Evolutionary conservation across 1,284 basidiomycete genomes (phyloP), one percentile per base, ranked within the genome.

Genomic region (Apiotrichum brassicae): DNA sequence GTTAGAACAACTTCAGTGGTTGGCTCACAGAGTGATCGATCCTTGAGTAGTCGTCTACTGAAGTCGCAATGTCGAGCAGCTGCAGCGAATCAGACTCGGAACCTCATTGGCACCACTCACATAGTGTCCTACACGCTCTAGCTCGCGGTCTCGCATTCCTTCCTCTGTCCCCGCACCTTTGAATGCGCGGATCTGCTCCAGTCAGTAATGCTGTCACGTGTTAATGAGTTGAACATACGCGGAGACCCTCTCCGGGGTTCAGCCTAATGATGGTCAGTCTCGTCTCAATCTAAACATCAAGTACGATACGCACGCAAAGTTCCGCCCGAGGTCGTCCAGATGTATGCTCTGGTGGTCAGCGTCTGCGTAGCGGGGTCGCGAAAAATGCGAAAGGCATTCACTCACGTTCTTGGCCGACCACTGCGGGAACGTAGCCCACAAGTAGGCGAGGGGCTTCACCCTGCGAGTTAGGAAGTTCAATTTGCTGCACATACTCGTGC

Each of bases 281-380:
- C n/a, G n/a, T n/a, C n/a, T n/a, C n/a, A n/a, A n/a, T n/a, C n/a
- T n/a, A n/a, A n/a, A n/a, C n/a, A n/a, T n/a, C n/a, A n/a, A n/a
- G n/a, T n/a, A n/a, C n/a, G n/a, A n/a, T n/a, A n/a, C n/a, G n/a
- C n/a, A n/a, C n/a, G 87, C 89, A 72, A 91, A 91, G 65, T 90
- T 90, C 28, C 87, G 80, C 45, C 84, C 81, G 80, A 94, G 77
- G 65, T 92, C 89, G 69, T 94, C 89, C 25, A 94, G 79, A 63
- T 94, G 89, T 41, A 92, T 82, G 0, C 88, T 90, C 68, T 69
- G 33, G 12, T 0, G 3, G 23, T 48, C 18, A 46, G 46, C 24
- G 3, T 12, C 18, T 14, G n/a, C n/a, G n/a, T n/a, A n/a, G n/a
- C n/a, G n/a, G n/a, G n/a, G n/a, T n/a, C n/a, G n/a, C n/a, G n/a